Evolutionary conservation across 208 protist species (phyloP), one percentile per base, ranked within the genome.

Genomic region (Entamoeba invadens): DNA sequence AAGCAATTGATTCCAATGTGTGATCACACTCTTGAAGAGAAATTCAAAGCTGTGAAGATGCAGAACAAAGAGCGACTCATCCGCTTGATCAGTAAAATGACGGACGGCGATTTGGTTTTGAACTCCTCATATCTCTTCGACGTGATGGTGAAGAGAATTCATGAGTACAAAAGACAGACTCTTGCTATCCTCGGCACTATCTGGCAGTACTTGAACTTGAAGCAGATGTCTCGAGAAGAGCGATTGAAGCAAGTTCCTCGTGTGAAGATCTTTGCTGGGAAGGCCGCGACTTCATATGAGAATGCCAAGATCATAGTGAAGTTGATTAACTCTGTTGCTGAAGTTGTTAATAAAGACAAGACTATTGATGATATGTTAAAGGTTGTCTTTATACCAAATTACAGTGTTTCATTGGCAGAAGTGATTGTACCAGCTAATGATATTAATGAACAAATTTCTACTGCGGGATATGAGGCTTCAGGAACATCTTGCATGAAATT

Each of bases 81-180:
- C 6, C 10, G 14, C 10, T 91, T 91, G 42, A 8, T 91, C 8
- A 31, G n/a, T 31, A 91, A 91, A 38, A 18, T 91, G 6, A 91
- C 68, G 10, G 68, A 91, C 6, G 68, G 31, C 8, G 68, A 91
- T 44, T 31, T 91, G 6, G 68, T 21, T 10, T 38, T 91, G 14
- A 91, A 91, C 3, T 38, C 14, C 8, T 38, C 14, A 12, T 93
- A 46, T 10, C 12, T 95, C 18, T 95, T 94, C 35, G 94, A 95
- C 42, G 45, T 95, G 3, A 47, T 94, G 18, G 45, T 95, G 18
- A 95, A 95, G 45, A 4, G 94, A 46, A 94, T 95, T 44, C 94
- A 95, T 77, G 94, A 95, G n/a, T 95, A 95, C 46, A 95, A 95
- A 51, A 44, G 94, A 31, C 94, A 95, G 44, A 31, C 46, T 0